These are phyloP conservation scores for Penicillium sp. DNA, from an alignment of 2,329 filamentous ascomycete species.

Conservation along the genomic window DNA sequence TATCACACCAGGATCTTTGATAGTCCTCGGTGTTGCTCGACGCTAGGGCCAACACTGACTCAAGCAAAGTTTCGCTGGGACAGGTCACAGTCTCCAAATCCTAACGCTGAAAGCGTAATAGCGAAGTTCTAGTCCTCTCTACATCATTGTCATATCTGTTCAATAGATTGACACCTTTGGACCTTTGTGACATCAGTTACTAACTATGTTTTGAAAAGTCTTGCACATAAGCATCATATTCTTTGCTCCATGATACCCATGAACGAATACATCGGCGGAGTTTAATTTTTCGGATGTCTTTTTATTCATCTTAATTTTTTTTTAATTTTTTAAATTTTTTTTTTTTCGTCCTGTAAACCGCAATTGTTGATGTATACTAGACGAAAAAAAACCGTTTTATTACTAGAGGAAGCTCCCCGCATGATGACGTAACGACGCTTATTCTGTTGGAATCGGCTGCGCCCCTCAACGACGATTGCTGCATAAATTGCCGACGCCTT, in stretches of 20 bases:
- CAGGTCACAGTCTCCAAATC: too few species aligned
- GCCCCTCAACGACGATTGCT: neutral
- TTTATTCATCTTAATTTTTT: neutral
- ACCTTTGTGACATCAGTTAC: too few species aligned
- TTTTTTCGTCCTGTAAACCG: neutral
- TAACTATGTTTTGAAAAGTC: neutral
- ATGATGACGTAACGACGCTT: slow-evolving; percentile 35
- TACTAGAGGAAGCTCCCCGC: slow-evolving; percentile 24
- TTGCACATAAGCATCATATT: neutral
- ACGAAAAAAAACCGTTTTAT: too few species aligned
- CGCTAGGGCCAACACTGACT: neutral
- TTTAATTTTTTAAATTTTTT: neutral
- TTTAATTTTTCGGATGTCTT: neutral
- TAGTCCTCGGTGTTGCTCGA: slow-evolving; percentile 64
- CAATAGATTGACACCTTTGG: too few species aligned
- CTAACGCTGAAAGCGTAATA: too few species aligned
- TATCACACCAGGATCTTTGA: slow-evolving; percentile 70
- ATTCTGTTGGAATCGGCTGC: neutral
- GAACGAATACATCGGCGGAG: neutral
- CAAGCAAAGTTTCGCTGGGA: too few species aligned
- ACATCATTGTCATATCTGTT: too few species aligned
- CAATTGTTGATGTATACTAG: too few species aligned
- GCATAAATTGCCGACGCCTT: neutral
- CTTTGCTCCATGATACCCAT: neutral
- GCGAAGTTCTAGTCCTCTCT: too few species aligned